These are phyloP conservation scores for Cercospora nicotianae DNA, from an alignment of 2,329 filamentous ascomycete genomes.

Conservation along the genomic window DNA sequence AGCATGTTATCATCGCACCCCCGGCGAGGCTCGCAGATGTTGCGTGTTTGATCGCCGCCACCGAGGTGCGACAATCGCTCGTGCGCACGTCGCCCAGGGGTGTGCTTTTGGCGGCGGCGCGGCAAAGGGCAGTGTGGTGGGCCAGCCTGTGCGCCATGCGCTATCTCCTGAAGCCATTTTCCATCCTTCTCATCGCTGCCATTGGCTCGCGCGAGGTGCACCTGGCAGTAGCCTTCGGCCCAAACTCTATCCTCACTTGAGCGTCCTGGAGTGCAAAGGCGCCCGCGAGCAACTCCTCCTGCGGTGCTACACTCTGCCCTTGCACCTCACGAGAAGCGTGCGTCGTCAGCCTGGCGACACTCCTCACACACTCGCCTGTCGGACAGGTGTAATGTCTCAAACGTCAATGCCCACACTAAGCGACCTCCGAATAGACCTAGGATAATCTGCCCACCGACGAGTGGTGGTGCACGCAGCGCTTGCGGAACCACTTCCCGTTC, in stretches of 20 bases:
- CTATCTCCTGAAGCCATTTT: neutral
- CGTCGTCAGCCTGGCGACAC: neutral
- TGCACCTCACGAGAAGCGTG: neutral
- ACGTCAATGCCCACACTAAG: constrained; percentile 20
- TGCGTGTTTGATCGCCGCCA: neutral
- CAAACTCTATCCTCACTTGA: neutral
- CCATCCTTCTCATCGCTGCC: neutral
- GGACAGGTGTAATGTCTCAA: constrained; percentile 24
- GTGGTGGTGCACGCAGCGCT: constrained; percentile 10
- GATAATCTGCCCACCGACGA: constrained; percentile 8
- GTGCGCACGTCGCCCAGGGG: neutral
- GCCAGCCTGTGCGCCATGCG: neutral
- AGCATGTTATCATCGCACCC: neutral
- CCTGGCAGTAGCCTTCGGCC: neutral
- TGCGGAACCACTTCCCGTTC: constrained; percentile 12
- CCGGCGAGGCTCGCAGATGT: neutral
- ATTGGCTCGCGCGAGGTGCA: neutral
- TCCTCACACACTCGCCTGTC: constrained; percentile 2
- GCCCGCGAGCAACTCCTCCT: neutral
- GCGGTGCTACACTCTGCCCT: neutral
- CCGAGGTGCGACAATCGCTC: neutral
- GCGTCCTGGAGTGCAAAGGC: neutral
- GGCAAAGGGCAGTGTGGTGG: neutral
- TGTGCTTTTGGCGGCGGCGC: neutral
- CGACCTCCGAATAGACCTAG: constrained; percentile 8